These are phyloP conservation scores for Draba incana DNA, from an alignment of 345 rosid genomes.

Conservation along the genomic window DNA sequence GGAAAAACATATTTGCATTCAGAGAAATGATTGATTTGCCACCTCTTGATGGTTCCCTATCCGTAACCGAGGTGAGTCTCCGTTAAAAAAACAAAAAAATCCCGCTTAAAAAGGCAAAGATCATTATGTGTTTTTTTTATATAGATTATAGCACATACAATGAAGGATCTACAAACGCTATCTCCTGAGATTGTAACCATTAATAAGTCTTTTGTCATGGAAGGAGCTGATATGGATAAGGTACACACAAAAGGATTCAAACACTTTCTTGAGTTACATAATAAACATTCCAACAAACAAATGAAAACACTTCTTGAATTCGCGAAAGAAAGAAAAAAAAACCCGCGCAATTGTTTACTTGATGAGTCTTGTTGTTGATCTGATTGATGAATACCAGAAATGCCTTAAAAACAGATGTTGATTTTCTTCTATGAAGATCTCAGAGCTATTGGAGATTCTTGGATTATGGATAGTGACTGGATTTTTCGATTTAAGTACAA, in stretches of 20 bases:
- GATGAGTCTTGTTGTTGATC: slow-evolving; percentile 41
- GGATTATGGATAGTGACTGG: slow-evolving; percentile 59
- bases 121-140: no score
- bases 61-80: slow-evolving; percentile 53
- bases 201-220: slow-evolving; percentile 49
- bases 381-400: slow-evolving; percentile 44
- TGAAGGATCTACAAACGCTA: slow-evolving; percentile 62
- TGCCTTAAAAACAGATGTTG: slow-evolving; percentile 56
- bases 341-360: slow-evolving; percentile 13
- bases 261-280: background rate
- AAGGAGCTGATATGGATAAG: slow-evolving; percentile 54
- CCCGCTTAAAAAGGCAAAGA: no score
- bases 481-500: slow-evolving; percentile 52
- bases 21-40: slow-evolving; percentile 79
- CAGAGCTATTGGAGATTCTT: slow-evolving; percentile 70
- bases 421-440: slow-evolving; percentile 57
- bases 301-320: background rate
- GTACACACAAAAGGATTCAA: slow-evolving; percentile 21
- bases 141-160: slow-evolving; percentile 67
- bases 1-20: slow-evolving; percentile 62
- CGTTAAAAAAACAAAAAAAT: no score
- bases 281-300: background rate
- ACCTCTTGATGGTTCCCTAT: slow-evolving; percentile 50
- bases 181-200: slow-evolving; percentile 63
- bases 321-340: slow-evolving; percentile 32